These are phyloP conservation scores for Blastomyces percursus DNA, from an alignment of 2,329 filamentous ascomycete species.

Conservation along the genomic window DNA sequence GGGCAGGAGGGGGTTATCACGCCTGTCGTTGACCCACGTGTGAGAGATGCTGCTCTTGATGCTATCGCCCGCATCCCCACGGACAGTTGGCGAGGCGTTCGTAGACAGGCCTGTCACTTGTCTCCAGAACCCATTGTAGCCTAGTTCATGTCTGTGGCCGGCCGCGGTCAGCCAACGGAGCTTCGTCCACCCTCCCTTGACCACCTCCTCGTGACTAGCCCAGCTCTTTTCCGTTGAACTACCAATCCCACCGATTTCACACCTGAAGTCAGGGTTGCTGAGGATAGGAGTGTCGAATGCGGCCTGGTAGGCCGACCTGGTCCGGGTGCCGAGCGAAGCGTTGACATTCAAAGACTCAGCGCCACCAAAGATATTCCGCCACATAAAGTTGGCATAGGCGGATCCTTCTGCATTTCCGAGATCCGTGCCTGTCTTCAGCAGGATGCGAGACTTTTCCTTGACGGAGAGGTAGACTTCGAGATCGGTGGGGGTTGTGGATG, in stretches of 20 bases:
- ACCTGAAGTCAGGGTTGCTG: constrained; percentile 69
- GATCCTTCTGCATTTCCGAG: constrained; percentile 89
- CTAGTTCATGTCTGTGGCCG: constrained; percentile 63
- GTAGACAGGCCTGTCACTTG: constrained; percentile 70
- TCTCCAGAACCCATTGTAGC: constrained; percentile 74
- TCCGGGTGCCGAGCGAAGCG: constrained; percentile 78
- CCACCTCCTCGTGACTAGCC: constrained; percentile 85
- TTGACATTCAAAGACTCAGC: constrained; percentile 83
- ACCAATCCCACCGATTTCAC: constrained; percentile 68
- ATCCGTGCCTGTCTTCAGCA: constrained; percentile 89
- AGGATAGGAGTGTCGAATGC: constrained; percentile 72
- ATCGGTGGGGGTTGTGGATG: constrained; percentile 62
- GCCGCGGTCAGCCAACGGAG: constrained; percentile 59
- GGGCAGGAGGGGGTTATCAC: constrained; percentile 77
- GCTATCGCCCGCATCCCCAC: constrained; percentile 76
- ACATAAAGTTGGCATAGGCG: constrained; percentile 74
- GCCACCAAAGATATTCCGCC: constrained; percentile 89
- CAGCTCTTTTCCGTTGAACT: constrained; percentile 82
- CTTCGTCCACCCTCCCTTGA: constrained; percentile 66
- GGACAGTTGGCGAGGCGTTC: constrained; percentile 68
- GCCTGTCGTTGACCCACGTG: constrained; percentile 65
- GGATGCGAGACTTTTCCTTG: constrained; percentile 67
- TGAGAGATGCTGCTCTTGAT: constrained; percentile 82
- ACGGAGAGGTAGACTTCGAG: constrained; percentile 70
- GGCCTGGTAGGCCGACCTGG: constrained; percentile 81